Conservation (phyloP, 495 filamentous ascomycete genomes). For the Talaromyces nanjingensis region DNA sequence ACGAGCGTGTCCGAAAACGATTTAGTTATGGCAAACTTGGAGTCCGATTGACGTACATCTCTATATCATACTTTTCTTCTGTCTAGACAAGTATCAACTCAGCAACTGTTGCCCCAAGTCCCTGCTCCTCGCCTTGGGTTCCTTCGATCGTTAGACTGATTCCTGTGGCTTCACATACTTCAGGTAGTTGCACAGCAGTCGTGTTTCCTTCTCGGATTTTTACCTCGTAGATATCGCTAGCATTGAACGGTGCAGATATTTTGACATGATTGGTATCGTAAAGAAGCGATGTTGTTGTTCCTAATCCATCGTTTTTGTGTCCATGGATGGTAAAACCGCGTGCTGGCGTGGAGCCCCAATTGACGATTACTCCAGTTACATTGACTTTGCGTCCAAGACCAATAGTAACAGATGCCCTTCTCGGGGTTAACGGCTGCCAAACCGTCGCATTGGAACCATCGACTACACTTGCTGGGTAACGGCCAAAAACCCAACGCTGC, state of each 20-base stretch:
- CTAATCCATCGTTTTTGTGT: background rate
- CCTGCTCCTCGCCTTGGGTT: background rate
- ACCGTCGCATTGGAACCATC: constrained; percentile 6
- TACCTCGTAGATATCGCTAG: constrained; percentile 33
- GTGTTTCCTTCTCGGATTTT: constrained; percentile 4
- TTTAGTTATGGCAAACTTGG: background rate
- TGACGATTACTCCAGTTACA: background rate
- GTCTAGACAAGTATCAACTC: constrained; percentile 1
- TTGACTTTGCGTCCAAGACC: background rate
- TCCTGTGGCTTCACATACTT: background rate
- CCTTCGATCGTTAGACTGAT: constrained; percentile 4
- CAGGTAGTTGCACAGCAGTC: background rate
- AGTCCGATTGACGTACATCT: background rate
- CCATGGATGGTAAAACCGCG: background rate
- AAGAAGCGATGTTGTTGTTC: background rate
- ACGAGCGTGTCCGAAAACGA: background rate
- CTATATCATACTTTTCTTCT: background rate
- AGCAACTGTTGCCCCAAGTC: constrained; percentile 6
- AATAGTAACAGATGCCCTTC: background rate
- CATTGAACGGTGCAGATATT: constrained; percentile 47
- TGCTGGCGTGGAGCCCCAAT: constrained; percentile 5
- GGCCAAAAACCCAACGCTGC: constrained; percentile 1
- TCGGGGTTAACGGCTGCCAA: background rate
- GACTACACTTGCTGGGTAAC: constrained; percentile 2
- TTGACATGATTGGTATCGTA: constrained; percentile 14